Evolutionary conservation across 768 basidiomycete genomes (phyloP).

Genomic region (Fomitopsis pulvina): DNA sequence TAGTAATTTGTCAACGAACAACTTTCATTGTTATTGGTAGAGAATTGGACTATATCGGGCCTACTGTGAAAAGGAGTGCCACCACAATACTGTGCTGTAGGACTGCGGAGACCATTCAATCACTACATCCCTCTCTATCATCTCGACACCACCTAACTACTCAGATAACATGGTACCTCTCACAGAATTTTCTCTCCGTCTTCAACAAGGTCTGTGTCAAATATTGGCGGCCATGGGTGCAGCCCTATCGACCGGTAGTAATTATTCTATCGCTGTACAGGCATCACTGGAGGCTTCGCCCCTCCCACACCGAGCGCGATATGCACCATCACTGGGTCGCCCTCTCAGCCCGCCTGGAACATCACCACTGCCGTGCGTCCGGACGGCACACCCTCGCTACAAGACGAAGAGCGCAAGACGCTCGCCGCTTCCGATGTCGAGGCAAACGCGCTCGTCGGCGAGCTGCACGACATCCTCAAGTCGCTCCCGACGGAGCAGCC

Average conservation of each 20-base stretch:
- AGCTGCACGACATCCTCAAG: constrained; percentile 56
- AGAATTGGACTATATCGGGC: no score
- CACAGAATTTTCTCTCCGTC: constrained; percentile 46
- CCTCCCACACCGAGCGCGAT: constrained; percentile 57
- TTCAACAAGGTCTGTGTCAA: constrained; percentile 48
- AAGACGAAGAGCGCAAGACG: constrained; percentile 36
- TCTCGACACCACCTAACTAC: no score
- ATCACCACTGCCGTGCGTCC: constrained; percentile 44
- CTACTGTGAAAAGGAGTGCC: no score
- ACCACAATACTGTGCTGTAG: no score
- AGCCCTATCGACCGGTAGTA: no score
- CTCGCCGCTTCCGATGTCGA: constrained; percentile 28
- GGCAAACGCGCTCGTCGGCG: constrained; percentile 39
- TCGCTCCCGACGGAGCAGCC: constrained; percentile 47
- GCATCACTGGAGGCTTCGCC: constrained; percentile 71
- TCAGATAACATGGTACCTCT: background rate
- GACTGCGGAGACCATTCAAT: no score
- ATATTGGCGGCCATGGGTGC: background rate
- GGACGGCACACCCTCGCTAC: constrained; percentile 38
- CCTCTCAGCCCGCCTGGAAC: constrained; percentile 30
- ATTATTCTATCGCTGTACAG: constrained; percentile 30
- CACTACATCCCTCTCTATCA: no score
- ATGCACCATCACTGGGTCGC: constrained; percentile 42
- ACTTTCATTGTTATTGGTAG: no score
- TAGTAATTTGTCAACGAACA: no score